Evolutionary conservation across 352 stramenopile genomes (phyloP).

Genomic region (Ophiocytium majus): DNA sequence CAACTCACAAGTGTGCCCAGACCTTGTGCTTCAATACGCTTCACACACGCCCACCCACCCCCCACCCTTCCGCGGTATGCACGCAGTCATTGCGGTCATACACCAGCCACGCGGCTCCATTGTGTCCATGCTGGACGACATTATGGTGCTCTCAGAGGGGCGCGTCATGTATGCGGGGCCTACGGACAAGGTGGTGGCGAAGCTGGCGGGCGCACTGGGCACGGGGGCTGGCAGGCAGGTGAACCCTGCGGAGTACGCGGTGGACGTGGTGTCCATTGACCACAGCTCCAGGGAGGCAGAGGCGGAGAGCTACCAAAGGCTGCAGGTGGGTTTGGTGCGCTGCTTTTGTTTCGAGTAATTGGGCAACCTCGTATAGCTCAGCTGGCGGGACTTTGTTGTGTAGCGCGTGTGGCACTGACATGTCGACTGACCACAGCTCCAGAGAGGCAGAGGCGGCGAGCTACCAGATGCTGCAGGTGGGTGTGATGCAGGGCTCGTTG

Average conservation of each 20-base stretch:
- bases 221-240: slow-evolving; percentile 30
- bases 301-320: background rate
- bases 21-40: background rate
- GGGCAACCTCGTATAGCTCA: too few species aligned
- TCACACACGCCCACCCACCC: background rate
- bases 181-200: slow-evolving; percentile 26
- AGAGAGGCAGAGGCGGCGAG: slow-evolving; percentile 22
- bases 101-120: slow-evolving; percentile 69
- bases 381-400: too few species aligned
- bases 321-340: too few species aligned
- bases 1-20: background rate
- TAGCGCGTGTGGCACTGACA: too few species aligned
- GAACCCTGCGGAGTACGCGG: slow-evolving; percentile 51
- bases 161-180: slow-evolving; percentile 50
- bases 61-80: background rate
- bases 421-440: slow-evolving; percentile 55
- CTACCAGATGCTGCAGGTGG: background rate
- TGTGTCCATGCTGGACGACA: slow-evolving; percentile 73
- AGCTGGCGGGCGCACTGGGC: slow-evolving; percentile 34
- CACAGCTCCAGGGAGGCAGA: slow-evolving; percentile 48
- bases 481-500: too few species aligned
- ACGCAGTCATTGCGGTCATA: slow-evolving; percentile 14
- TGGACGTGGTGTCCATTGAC: slow-evolving; percentile 57
- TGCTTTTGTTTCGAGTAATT: too few species aligned
- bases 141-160: slow-evolving; percentile 64